phyloP scores from a whole-genome alignment of 2,329 filamentous ascomycete genomes.

The Penicillium sp. region DNA sequence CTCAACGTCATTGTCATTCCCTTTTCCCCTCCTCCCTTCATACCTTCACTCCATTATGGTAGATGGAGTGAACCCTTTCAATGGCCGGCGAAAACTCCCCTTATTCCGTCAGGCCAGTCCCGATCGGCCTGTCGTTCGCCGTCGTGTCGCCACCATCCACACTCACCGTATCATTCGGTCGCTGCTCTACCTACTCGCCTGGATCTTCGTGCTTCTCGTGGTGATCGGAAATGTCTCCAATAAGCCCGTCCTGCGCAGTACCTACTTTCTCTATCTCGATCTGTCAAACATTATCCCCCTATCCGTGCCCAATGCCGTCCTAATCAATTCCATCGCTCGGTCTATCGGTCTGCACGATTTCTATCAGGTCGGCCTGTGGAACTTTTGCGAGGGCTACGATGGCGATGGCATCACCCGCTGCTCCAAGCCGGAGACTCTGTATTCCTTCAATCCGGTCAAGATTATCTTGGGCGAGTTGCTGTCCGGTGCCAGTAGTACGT shows the following conservation, averaged over 20 bases:
- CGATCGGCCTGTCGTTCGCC: constrained; percentile 26
- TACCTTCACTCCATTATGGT: constrained; percentile 9
- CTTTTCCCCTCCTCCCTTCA: not conserved
- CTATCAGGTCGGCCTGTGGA: constrained; percentile 89
- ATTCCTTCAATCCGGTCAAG: constrained; percentile 86
- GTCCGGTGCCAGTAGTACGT: constrained; percentile 67
- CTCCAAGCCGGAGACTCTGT: constrained; percentile 64
- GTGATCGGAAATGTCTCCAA: constrained; percentile 70
- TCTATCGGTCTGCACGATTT: constrained; percentile 88
- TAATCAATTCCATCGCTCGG: constrained; percentile 84
- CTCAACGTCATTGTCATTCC: constrained; percentile 17
- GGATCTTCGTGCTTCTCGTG: constrained; percentile 76
- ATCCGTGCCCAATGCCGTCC: constrained; percentile 63
- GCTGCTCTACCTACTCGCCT: constrained; percentile 66
- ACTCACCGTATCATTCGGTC: constrained; percentile 62
- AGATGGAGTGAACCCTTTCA: constrained; percentile 13
- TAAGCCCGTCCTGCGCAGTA: constrained; percentile 58
- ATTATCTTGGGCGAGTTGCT: constrained; percentile 77
- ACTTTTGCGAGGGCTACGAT: constrained; percentile 81
- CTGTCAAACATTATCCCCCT: constrained; percentile 75
- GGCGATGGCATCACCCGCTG: constrained; percentile 67
- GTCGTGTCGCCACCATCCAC: constrained; percentile 36
- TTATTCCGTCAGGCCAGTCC: constrained; percentile 24
- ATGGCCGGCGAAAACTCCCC: constrained; percentile 23
- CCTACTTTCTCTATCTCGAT: constrained; percentile 82